Evolutionary conservation across 495 filamentous ascomycete species (phyloP), one percentile per base, ranked within the genome.

Genomic region (Hypoxylon rickii): DNA sequence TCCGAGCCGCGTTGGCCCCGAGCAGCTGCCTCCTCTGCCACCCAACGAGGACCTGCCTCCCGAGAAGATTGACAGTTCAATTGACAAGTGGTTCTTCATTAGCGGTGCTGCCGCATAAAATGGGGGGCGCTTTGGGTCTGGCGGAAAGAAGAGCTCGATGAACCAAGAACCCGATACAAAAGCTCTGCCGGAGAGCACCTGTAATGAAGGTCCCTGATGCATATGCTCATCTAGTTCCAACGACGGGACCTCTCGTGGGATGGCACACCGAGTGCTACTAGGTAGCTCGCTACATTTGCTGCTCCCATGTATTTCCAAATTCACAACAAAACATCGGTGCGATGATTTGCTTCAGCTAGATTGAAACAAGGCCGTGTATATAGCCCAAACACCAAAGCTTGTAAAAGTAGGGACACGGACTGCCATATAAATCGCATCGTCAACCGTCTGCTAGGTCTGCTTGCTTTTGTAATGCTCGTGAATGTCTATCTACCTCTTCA

Each of bases 61-160:
- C 48, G 93, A 89, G 48, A 89, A 92, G 54, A 96, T 97, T 63
- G 94, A 99, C 71, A 84, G 87, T 65, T 94, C 86, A 78, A 96
- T 97, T 69, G 94, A 99, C 84, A 99, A 99, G 83, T 99, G 95
- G 94, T 99, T 99, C 86, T 99, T 96, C 83, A 99, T 99, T 77
- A 97, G 93, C 71, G 94, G 94, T 72, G 94, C 94, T 72, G 89
- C 94, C 64, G 83, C 89, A 48, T 96, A 92, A 79, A 38, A 21
- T 58, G 22, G 36, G 46, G 32, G n/a, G 37, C 33, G 3, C 26
- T 61, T 29, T 29, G 10, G 24, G 24, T 29, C 10, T 10, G 10
- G 24, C 4, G 55, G 64, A 62, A 50, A 66, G 29, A 63, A 62
- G 65, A 59, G 54, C 59, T 60, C 44, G 67, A 44, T 48, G 34